Evolutionary conservation across 805 yeast species (phyloP), one percentile per base, ranked within the genome.

Genomic region (Torulaspora delbrueckii): DNA sequence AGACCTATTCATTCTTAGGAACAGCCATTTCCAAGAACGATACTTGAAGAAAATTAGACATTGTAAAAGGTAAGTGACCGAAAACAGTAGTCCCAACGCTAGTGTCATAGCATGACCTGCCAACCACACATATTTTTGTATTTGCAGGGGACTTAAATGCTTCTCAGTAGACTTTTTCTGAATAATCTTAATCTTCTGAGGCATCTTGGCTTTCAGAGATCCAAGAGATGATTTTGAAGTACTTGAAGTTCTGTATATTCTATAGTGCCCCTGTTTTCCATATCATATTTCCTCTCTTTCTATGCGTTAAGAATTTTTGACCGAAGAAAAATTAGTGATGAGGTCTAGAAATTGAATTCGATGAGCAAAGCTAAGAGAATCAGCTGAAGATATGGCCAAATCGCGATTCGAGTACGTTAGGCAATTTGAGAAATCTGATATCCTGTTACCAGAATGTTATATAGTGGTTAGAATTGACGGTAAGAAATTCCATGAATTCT

Each of bases 381-480:
- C 14, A 10, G 8, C 32, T 19, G 9, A 7, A 31, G 35, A 7
- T 19, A 84, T 84, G 96, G 95, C 96, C 14, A 86, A 87, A 43
- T 85, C 95, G 3, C 71, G 88, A 50, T 91, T 76, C 62, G 96
- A 90, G 62, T 93, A 91, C 62, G 98, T 90, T 36, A 82, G 79
- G 56, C 67, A 69, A 44, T 93, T 87, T 65, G 99, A 93, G 63
- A 70, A 77, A 26, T 91, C 86, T 46, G 79, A 79, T 53, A 67
- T 68, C 25, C 72, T 93, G 4, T 73, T 93, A 0, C 96, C 90
- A 1, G 84, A 87, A 47, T 80, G 95, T 0, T 82, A 82, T 65
- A 81, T 93, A 7, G 83, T 93, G 8, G 78, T 93, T 2, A 73
- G 99, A 35, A 80, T 93, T 0, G 99, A 93, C 59, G 99, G 99